Evolutionary conservation across 2,329 filamentous ascomycete genomes (phyloP), one percentile per base, ranked within the genome.

Genomic region (Microsporum audouinii): DNA sequence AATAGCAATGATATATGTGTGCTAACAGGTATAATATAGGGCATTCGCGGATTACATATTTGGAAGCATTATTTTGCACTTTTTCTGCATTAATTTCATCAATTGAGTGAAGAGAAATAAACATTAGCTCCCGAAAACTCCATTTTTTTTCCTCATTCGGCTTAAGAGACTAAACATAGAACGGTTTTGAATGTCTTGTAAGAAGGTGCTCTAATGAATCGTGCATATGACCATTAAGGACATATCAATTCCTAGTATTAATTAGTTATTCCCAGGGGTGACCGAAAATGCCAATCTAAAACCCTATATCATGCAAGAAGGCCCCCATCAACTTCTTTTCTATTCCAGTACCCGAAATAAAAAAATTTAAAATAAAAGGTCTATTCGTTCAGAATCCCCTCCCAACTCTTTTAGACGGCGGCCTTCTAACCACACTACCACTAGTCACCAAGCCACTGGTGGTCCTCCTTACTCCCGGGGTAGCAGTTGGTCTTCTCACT

Each of bases 31-130:
- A 12, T 53, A 33, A 38, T 41, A 61, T 67, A 95, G 91, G 74
- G 92, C 94, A 43, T 99, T 99, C 75, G 91, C 94, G 71, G 94
- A 99, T 78, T 99, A 88, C 72, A 82, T 99, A 63, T 89, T 96
- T 68, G 94, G 92, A 73, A 96, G 91, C 75, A 75, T 99, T 74
- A 89, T 97, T 73, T 78, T 97, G 74, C 94, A 99, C 79, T 96
- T 97, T 79, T 99, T 99, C 82, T 96, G 91, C 77, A 86, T 97
- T 74, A 99, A 99, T 82, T 99, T 99, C 76, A 97, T 99, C 80
- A 99, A 99, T 82, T 99, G 81, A 80, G 68, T 60, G 55, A 53
- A 34, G 47, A 53, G 3, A 17, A 56, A 56, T 33, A 34, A 56
- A 14, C 31, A 5, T 56, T 47, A 27, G 27, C n/a, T 23, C 23